Percentiles rank a stretch among this genome's conserved stretches.
phyloP scores from a whole-genome alignment of 2,329 filamentous ascomycete species.

The Alternaria infectoria region DNA sequence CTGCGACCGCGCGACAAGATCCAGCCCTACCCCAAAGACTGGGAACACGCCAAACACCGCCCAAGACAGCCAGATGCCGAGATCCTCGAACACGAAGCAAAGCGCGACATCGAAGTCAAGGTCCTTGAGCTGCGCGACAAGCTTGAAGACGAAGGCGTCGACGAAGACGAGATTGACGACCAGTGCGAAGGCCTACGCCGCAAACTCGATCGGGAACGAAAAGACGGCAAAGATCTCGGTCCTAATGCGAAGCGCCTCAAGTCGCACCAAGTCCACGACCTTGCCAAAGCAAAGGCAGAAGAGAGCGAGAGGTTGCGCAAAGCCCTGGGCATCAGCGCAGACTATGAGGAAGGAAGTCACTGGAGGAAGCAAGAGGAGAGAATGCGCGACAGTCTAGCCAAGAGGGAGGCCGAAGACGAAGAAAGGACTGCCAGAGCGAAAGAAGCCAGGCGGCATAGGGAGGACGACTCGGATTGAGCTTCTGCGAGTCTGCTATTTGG shows the following conservation, averaged over 20 bases:
- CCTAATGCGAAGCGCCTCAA: conserved; percentile 70
- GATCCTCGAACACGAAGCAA: conserved; percentile 92
- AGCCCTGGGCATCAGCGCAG: conserved; percentile 83
- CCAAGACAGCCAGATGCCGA: conserved; percentile 87
- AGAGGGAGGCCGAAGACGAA: conserved; percentile 48
- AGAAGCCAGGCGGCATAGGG: conserved; percentile 31
- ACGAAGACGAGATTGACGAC: conserved; percentile 90
- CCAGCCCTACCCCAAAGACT: conserved; percentile 77
- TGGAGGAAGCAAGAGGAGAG: conserved; percentile 85
- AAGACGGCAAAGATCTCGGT: conserved; percentile 42
- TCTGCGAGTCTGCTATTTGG: not conserved
- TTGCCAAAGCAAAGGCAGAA: conserved; percentile 93
- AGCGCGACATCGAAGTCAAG: conserved; percentile 89
- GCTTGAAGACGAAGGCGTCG: conserved; percentile 87
- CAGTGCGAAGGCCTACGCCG: conserved; percentile 70
- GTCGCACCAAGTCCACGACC: conserved; percentile 91
- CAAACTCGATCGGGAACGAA: conserved; percentile 61
- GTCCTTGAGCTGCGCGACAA: conserved; percentile 88
- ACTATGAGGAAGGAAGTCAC: conserved; percentile 85
- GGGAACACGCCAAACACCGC: conserved; percentile 72
- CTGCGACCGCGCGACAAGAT: conserved; percentile 81
- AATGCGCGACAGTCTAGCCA: conserved; percentile 52
- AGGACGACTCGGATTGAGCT: conserved; percentile 41
- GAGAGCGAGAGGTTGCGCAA: conserved; percentile 88
- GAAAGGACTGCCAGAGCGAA: conserved; percentile 30